Evolutionary conservation across 1,139 yeast species (phyloP), one percentile per base, ranked within the genome.

Genomic region (Candida buenavistaensis): DNA sequence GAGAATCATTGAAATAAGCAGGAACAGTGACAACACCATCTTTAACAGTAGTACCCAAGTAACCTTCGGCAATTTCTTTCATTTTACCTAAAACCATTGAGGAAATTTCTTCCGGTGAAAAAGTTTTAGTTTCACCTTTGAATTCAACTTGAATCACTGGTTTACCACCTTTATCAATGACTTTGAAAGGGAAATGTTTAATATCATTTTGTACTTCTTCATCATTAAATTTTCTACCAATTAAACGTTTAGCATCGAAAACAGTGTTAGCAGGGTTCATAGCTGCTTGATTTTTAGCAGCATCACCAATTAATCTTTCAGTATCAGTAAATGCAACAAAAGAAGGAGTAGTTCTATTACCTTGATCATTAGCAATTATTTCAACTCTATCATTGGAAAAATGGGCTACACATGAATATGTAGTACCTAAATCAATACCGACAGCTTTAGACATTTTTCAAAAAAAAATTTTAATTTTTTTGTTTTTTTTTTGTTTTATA

Each of bases 351-450:
- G 83, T 79, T 71, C 84, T 74, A 66, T 78, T 78, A 72, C 84
- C 84, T 63, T 78, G 83, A 33, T 45, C 48, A 51, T 79, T 79
- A 43, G 84, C 84, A 51, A 79, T 78, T 51, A 79, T 79, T 55
- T 79, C 84, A 32, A 79, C 84, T 52, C 82, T 70, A 54, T 82
- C 88, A 52, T 81, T 81, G 36, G 82, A 57, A 52, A 75, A 80
- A 58, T 79, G 85, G 31, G 86, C 89, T 43, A 82, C 89, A 77
- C 88, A 82, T 23, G 88, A 81, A 67, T 81, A 82, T 30, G 89
- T 82, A 35, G 89, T 82, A 61, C 89, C 89, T 72, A 82, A 80
- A 68, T 82, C 89, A 65, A 82, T 82, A 59, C 89, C 89, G 46
- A 82, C 75, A 62, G 87, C 86, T 64, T 74, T 78, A 37, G 82